A percentile compares a stretch with the other conserved stretches of the same genome.
These are phyloP conservation scores for Dactylorhiza incarnata DNA, from an alignment of 106 monocot species.

Conservation along the genomic window DNA sequence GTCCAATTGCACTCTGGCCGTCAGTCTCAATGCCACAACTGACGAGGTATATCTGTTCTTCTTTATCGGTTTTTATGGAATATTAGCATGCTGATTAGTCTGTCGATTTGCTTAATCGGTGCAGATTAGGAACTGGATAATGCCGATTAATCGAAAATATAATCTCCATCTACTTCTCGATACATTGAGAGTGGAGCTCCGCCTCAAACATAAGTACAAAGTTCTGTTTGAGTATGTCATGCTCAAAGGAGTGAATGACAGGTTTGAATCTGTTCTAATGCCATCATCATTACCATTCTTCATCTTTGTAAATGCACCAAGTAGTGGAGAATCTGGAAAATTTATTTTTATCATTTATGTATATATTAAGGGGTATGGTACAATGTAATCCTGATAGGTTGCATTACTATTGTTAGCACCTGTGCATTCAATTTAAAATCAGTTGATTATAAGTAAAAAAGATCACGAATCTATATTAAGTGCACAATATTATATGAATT, in stretches of 20 bases:
- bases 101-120: slow-evolving; percentile 8
- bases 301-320: background rate
- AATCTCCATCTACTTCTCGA: slow-evolving; percentile 69
- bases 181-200: slow-evolving; percentile 72
- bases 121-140: slow-evolving; percentile 95
- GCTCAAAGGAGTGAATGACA: slow-evolving; percentile 93
- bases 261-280: slow-evolving; percentile 23
- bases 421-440: too few relatives aligned
- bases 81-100: background rate
- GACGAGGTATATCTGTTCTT: slow-evolving; percentile 60
- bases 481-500: too few relatives aligned
- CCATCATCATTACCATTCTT: background rate
- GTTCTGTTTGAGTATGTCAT: slow-evolving; percentile 95
- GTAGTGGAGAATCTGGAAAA: background rate
- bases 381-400: too few relatives aligned
- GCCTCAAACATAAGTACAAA: slow-evolving; percentile 56
- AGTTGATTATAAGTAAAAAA: too few relatives aligned
- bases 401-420: too few relatives aligned
- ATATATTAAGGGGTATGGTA: background rate
- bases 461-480: too few relatives aligned
- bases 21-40: slow-evolving; percentile 96
- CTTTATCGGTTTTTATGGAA: background rate
- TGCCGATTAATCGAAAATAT: slow-evolving; percentile 93
- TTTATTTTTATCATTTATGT: background rate
- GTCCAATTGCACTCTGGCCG: slow-evolving; percentile 77